phyloP scores from a whole-genome alignment of 2,329 filamentous ascomycete species.

The Xylariales sp. region DNA sequence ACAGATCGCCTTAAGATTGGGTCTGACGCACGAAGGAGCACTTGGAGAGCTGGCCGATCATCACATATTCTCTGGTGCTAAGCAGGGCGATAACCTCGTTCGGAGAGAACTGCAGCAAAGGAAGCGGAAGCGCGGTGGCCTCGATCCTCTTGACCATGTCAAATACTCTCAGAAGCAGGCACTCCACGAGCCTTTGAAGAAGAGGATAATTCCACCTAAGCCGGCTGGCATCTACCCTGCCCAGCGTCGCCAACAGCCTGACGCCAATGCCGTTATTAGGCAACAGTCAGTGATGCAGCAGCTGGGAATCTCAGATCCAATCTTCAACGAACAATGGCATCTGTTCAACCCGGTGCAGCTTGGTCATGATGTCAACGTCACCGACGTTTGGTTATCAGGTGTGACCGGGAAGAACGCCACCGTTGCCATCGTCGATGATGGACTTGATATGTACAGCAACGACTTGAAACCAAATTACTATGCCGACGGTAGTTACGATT shows the following conservation, averaged over 20 bases:
- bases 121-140: conserved; percentile 51
- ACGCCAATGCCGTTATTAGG: conserved; percentile 45
- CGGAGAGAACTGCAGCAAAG: conserved; percentile 47
- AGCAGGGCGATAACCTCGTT: conserved; percentile 56
- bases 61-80: conserved; percentile 76
- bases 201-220: conserved; percentile 41
- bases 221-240: conserved; percentile 22
- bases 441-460: conserved; percentile 89
- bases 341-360: conserved; percentile 75
- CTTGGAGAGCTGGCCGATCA: conserved; percentile 75
- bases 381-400: conserved; percentile 83
- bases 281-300: conserved; percentile 57
- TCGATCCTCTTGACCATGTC: conserved; percentile 66
- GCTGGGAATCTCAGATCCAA: conserved; percentile 80
- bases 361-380: conserved; percentile 96
- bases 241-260: conserved; percentile 22
- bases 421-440: conserved; percentile 93
- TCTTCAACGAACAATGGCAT: conserved; percentile 95
- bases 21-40: conserved; percentile 74
- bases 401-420: conserved; percentile 86
- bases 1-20: conserved; percentile 67
- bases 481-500: conserved; percentile 87
- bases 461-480: conserved; percentile 95
- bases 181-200: conserved; percentile 47
- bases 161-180: conserved; percentile 73